Percentiles rank a stretch among this genome's conserved stretches.
These are phyloP conservation scores for Populus hybrid DNA, from an alignment of 441 rosid species.

Conservation along the genomic window DNA sequence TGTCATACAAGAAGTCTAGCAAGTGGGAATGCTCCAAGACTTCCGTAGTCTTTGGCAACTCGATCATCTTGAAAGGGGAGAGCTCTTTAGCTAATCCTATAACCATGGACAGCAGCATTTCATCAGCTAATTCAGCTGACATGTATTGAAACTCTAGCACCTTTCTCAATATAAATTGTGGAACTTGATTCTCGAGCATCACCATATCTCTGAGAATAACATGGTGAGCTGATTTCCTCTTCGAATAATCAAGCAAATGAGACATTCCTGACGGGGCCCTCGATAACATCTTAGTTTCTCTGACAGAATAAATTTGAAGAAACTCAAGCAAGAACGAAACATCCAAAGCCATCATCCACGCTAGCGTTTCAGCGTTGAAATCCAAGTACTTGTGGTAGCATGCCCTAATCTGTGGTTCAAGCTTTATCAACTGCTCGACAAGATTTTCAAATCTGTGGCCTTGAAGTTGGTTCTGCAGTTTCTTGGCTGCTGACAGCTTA, in stretches of 20 bases:
- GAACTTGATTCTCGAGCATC: conserved; percentile 85
- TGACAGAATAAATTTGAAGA: conserved; percentile 38
- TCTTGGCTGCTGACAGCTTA: conserved; percentile 51
- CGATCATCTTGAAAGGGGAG: conserved; percentile 45
- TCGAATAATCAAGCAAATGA: conserved; percentile 39
- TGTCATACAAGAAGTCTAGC: conserved; percentile 52
- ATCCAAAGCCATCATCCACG: conserved; percentile 86
- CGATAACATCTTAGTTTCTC: conserved; percentile 23
- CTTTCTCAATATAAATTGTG: conserved; percentile 48
- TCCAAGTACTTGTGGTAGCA: conserved; percentile 60
- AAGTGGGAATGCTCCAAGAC: conserved; percentile 40
- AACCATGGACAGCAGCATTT: conserved; percentile 34
- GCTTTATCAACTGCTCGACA: conserved; percentile 38
- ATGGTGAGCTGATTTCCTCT: conserved; percentile 49
- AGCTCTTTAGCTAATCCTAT: conserved; percentile 48
- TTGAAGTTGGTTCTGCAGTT: conserved; percentile 33
- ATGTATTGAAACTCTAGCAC: conserved; percentile 41
- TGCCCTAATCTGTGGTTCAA: conserved; percentile 42
- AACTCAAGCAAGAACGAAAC: conserved; percentile 18
- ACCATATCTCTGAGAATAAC: conserved; percentile 59
- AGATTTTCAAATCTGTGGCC: conserved; percentile 33
- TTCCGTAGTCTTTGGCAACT: conserved; percentile 9
- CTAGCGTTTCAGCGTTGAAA: conserved; percentile 47
- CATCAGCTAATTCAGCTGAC: conserved; percentile 42
- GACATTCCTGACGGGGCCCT: conserved; percentile 37